Conservation (phyloP, 2,329 filamentous ascomycete species). For the Talaromyces sp. region DNA sequence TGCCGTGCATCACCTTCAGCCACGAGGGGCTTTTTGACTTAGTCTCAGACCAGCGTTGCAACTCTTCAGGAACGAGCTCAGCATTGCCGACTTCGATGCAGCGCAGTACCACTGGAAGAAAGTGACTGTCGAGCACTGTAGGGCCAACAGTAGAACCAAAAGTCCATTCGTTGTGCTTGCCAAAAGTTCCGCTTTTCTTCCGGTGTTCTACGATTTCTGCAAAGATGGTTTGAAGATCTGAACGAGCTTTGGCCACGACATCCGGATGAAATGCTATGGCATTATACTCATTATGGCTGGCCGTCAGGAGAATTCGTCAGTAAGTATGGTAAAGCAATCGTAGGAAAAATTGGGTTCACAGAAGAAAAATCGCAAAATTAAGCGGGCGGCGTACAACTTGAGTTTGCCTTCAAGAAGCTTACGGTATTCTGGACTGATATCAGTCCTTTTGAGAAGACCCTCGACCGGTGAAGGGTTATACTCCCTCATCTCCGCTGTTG, state of each 20-base stretch:
- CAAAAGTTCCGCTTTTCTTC: slow-evolving; percentile 7
- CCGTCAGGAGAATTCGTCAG: not conserved
- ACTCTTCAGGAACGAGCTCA: slow-evolving; percentile 8
- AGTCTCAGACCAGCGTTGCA: not conserved
- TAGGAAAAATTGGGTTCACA: not conserved
- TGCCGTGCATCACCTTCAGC: slow-evolving; percentile 12
- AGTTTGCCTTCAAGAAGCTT: slow-evolving; percentile 12
- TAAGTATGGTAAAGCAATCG: not conserved
- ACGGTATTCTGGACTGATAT: slow-evolving; percentile 15
- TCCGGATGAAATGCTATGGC: slow-evolving; percentile 13
- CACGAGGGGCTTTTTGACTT: slow-evolving; percentile 5
- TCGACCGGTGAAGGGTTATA: slow-evolving; percentile 14
- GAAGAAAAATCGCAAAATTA: not conserved
- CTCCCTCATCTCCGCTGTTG: slow-evolving; percentile 3
- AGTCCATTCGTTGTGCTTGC: not conserved
- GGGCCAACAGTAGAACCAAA: slow-evolving; percentile 12
- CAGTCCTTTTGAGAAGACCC: slow-evolving; percentile 12
- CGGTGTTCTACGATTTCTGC: slow-evolving; percentile 10
- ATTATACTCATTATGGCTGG: slow-evolving; percentile 12
- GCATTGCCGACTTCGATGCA: slow-evolving; percentile 3
- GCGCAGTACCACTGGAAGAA: slow-evolving; percentile 10
- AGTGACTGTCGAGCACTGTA: slow-evolving; percentile 11
- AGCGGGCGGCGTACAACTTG: slow-evolving; percentile 8
- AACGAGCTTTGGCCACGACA: slow-evolving; percentile 11
- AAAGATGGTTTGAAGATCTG: slow-evolving; percentile 13